phyloP scores from a whole-genome alignment of 495 filamentous ascomycete species.

The Aspergillus sclerotiicarbonarius region DNA sequence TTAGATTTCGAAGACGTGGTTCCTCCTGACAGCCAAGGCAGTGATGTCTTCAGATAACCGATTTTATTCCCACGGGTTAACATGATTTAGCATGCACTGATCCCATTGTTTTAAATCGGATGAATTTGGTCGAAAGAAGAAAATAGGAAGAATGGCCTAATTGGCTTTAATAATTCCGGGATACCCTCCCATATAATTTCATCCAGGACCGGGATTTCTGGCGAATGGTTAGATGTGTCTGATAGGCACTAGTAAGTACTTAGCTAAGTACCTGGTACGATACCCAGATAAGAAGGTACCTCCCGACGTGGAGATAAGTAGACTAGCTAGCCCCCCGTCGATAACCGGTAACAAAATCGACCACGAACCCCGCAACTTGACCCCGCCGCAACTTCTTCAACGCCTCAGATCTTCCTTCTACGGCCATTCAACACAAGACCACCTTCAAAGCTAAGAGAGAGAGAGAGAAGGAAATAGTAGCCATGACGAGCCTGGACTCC shows the following conservation, averaged over 20 bases:
- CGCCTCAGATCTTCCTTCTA: background rate
- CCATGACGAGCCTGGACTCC: constrained; percentile 39
- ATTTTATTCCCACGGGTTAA: background rate
- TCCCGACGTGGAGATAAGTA: background rate
- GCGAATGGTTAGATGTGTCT: background rate
- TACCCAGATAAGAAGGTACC: background rate
- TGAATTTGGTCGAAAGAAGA: background rate
- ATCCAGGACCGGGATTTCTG: no score
- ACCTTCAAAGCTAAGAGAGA: background rate
- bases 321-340: no score
- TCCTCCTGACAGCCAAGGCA: constrained; percentile 26
- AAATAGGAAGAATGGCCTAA: background rate
- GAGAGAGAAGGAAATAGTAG: constrained; percentile 5
- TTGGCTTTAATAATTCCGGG: no score
- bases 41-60: constrained; percentile 17
- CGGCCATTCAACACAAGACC: background rate
- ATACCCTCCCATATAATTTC: no score
- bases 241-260: background rate
- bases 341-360: background rate
- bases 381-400: background rate
- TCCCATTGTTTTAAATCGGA: background rate
- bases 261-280: no score
- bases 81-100: background rate
- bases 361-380: background rate
- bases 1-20: constrained; percentile 69